These are phyloP conservation scores for Sugiyamaella paludigena DNA, from an alignment of 1,139 yeast species.

Conservation along the genomic window DNA sequence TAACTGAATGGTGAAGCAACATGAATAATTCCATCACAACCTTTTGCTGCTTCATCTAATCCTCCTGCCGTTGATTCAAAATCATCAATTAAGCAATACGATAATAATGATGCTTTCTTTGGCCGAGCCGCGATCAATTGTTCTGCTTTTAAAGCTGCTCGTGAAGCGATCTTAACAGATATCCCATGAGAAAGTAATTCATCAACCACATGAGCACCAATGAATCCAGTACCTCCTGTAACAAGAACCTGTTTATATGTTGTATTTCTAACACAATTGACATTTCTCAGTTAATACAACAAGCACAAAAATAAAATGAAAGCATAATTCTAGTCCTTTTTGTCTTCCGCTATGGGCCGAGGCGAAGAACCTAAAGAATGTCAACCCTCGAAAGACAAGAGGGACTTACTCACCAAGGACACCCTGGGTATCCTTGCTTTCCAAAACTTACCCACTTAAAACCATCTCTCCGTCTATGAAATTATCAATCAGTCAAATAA, in stretches of 20 bases:
- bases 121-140: background rate
- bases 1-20: slow-evolving; percentile 43
- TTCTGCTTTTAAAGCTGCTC: slow-evolving; percentile 6
- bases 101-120: background rate
- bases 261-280: too few relatives aligned
- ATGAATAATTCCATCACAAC: slow-evolving; percentile 35
- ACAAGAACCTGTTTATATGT: slow-evolving; percentile 37
- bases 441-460: too few relatives aligned
- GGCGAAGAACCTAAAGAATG: too few relatives aligned
- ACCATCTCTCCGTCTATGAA: too few relatives aligned
- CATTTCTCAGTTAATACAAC: too few relatives aligned
- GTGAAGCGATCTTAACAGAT: slow-evolving; percentile 13
- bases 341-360: too few relatives aligned
- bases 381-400: too few relatives aligned
- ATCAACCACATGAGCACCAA: slow-evolving; percentile 46
- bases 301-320: too few relatives aligned
- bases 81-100: slow-evolving; percentile 12
- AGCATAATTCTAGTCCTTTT: too few relatives aligned
- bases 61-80: slow-evolving; percentile 9
- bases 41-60: slow-evolving; percentile 7
- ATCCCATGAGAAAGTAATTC: slow-evolving; percentile 23
- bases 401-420: too few relatives aligned
- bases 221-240: slow-evolving; percentile 53
- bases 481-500: too few relatives aligned
- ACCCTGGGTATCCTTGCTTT: too few relatives aligned